Percentiles rank a stretch among this genome's conserved stretches.
Evolutionary conservation across 441 rosid species (phyloP).

Genomic region (Euphorbia schlechtendalii): DNA sequence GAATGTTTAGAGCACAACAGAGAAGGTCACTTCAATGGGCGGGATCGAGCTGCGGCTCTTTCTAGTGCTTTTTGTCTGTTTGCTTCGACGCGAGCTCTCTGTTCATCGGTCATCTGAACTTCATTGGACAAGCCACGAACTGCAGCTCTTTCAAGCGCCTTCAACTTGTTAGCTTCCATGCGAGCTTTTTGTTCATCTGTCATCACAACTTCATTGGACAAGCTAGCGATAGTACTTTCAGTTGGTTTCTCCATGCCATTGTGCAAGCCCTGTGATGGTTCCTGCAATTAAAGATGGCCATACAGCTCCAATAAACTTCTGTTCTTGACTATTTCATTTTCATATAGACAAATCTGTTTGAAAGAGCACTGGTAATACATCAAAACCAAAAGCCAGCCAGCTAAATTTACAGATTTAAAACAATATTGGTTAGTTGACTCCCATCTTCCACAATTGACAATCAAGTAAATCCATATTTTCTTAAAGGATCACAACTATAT

Average conservation of each 20-base stretch:
- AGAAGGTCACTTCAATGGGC: conserved; percentile 6
- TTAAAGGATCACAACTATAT: neutral
- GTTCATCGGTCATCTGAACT: conserved; percentile 53
- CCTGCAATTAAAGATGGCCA: conserved; percentile 25
- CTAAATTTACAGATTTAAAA: neutral
- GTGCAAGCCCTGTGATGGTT: conserved; percentile 17
- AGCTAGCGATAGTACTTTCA: conserved; percentile 19
- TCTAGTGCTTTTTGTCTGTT: conserved; percentile 72
- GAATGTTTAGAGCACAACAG: neutral
- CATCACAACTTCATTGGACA: conserved; percentile 28
- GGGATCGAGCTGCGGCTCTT: conserved; percentile 54
- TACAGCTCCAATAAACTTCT: neutral
- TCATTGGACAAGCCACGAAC: conserved; percentile 27
- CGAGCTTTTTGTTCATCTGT: conserved; percentile 72
- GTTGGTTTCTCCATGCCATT: conserved; percentile 7
- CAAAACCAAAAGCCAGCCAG: neutral
- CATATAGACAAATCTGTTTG: neutral
- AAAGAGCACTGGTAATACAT: neutral
- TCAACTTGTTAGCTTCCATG: conserved; percentile 72
- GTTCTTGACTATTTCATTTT: neutral
- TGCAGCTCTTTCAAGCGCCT: conserved; percentile 68
- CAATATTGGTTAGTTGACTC: neutral
- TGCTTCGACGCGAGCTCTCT: conserved; percentile 73
- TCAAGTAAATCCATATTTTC: neutral
- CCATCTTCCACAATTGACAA: neutral